Evolutionary conservation across 2,329 filamentous ascomycete genomes (phyloP).

Genomic region (Aspergillus pseudotamarii): DNA sequence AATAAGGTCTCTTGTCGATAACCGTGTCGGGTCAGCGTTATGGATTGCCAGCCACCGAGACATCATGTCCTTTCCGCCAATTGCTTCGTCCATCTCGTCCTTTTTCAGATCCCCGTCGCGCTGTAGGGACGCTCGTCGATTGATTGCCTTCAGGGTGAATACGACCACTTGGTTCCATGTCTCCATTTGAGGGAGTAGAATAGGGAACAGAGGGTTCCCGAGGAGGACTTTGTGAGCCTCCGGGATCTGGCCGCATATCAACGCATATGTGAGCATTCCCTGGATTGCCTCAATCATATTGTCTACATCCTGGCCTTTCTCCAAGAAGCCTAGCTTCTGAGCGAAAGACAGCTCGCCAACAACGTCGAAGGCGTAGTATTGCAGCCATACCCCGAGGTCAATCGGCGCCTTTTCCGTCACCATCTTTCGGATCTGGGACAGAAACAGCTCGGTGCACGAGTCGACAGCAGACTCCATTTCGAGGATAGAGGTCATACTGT

Average conservation of each 20-base stretch:
- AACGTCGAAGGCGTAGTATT: slow-evolving; percentile 45
- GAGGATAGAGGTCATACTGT: slow-evolving; percentile 31
- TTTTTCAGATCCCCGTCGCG: slow-evolving; percentile 16
- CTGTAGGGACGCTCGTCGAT: slow-evolving; percentile 27
- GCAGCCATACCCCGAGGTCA: slow-evolving; percentile 25
- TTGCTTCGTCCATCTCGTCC: neutral
- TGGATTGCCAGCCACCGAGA: slow-evolving; percentile 34
- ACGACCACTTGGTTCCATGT: slow-evolving; percentile 36
- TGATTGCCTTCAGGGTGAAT: slow-evolving; percentile 38
- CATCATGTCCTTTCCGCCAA: slow-evolving; percentile 33
- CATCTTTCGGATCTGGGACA: slow-evolving; percentile 18
- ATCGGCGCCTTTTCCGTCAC: slow-evolving; percentile 12
- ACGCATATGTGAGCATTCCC: slow-evolving; percentile 32
- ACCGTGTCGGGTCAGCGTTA: slow-evolving; percentile 27
- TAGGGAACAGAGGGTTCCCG: slow-evolving; percentile 33
- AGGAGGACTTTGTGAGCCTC: slow-evolving; percentile 8
- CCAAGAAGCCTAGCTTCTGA: slow-evolving; percentile 47
- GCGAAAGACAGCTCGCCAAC: slow-evolving; percentile 46
- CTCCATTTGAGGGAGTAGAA: slow-evolving; percentile 38
- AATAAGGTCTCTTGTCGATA: slow-evolving; percentile 32
- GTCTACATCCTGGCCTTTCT: slow-evolving; percentile 44
- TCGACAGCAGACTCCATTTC: slow-evolving; percentile 30
- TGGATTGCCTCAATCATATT: slow-evolving; percentile 36
- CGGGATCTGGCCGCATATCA: slow-evolving; percentile 15
- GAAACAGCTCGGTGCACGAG: slow-evolving; percentile 26